Percentiles rank a stretch among this genome's conserved stretches.
These are phyloP conservation scores for Wickerhamomyces silvicola DNA, from an alignment of 805 yeast genomes.

Conservation along the genomic window DNA sequence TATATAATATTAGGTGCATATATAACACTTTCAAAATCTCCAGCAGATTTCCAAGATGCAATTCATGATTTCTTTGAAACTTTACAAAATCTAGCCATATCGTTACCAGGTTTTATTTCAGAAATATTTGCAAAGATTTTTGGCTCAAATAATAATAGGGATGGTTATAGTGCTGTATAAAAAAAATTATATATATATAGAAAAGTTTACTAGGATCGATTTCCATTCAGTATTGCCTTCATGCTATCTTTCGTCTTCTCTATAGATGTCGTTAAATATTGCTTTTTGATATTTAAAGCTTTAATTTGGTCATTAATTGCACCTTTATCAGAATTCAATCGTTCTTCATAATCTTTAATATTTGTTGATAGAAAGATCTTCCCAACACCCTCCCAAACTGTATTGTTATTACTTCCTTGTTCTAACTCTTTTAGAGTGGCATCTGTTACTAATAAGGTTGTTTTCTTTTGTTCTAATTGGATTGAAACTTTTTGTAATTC, in stretches of 20 bases:
- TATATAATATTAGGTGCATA: conserved; percentile 72
- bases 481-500: conserved; percentile 51
- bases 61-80: conserved; percentile 69
- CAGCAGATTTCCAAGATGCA: conserved; percentile 67
- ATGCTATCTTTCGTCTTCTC: conserved; percentile 65
- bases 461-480: conserved; percentile 42
- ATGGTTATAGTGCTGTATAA: conserved; percentile 91
- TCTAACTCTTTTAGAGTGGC: conserved; percentile 51
- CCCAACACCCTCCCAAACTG: conserved; percentile 84
- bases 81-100: conserved; percentile 46
- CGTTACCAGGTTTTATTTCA: conserved; percentile 56
- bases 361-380: conserved; percentile 53
- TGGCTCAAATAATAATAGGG: conserved; percentile 56
- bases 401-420: conserved; percentile 32
- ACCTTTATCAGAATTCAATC: conserved; percentile 44
- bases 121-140: conserved; percentile 65
- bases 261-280: conserved; percentile 69
- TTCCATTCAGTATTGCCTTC: conserved; percentile 32
- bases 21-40: conserved; percentile 62
- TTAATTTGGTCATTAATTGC: conserved; percentile 52
- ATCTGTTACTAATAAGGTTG: conserved; percentile 46
- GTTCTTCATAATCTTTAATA: conserved; percentile 38
- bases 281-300: conserved; percentile 59
- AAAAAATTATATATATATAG: not conserved
- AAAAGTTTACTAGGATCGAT: conserved; percentile 7